Evolutionary conservation across 805 yeast species (phyloP).

Genomic region (Ogataea pilisensis): DNA sequence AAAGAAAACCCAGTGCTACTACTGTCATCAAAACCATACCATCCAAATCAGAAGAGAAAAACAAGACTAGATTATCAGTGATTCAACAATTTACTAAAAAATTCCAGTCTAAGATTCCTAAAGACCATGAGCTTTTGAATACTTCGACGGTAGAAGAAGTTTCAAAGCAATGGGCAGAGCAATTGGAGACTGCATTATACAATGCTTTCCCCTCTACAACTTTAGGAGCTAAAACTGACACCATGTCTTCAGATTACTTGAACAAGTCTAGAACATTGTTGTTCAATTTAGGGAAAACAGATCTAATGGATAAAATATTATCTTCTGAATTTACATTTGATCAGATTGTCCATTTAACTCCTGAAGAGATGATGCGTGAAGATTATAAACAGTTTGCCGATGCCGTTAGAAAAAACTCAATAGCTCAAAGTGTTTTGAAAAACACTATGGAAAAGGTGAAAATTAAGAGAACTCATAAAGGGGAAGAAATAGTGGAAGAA

Average conservation of each 20-base stretch:
- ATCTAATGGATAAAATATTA: constrained; percentile 54
- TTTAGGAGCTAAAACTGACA: constrained; percentile 6
- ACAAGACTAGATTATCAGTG: constrained; percentile 44
- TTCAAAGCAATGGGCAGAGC: constrained; percentile 43
- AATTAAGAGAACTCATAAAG: constrained; percentile 79
- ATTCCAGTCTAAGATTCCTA: constrained; percentile 38
- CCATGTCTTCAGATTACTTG: constrained; percentile 42
- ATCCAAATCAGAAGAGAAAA: too few relatives aligned
- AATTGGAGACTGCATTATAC: constrained; percentile 49
- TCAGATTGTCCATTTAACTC: constrained; percentile 59
- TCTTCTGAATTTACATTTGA: constrained; percentile 49
- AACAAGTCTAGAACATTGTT: constrained; percentile 64
- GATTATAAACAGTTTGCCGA: constrained; percentile 72
- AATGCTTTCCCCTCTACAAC: constrained; percentile 22
- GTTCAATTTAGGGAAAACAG: constrained; percentile 57
- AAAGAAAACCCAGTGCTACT: too few relatives aligned
- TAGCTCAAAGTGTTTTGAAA: constrained; percentile 64
- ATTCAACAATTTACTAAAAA: constrained; percentile 46
- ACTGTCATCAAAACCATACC: too few relatives aligned
- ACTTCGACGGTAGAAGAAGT: constrained; percentile 28
- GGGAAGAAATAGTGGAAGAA: constrained; percentile 76
- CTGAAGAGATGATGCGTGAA: constrained; percentile 67
- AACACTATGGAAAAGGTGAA: constrained; percentile 43
- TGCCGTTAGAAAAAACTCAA: constrained; percentile 63
- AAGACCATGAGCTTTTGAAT: constrained; percentile 21